phyloP scores from a whole-genome alignment of 2,329 filamentous ascomycete species.

The Trichoderma atroviride region DNA sequence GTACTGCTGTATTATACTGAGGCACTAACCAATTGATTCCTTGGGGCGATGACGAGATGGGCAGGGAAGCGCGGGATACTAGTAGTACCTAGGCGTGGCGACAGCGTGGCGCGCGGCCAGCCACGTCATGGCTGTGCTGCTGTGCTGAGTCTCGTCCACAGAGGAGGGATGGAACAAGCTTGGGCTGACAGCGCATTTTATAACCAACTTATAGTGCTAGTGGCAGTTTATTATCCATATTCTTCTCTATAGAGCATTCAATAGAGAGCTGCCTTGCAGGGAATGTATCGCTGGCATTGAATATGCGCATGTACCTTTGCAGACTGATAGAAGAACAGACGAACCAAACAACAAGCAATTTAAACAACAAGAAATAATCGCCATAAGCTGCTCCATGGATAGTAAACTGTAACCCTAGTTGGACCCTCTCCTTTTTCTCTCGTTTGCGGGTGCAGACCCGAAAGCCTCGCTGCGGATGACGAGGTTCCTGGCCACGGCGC shows the following conservation, averaged over 20 bases:
- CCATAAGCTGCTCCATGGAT: too few relatives aligned
- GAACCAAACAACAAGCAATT: too few relatives aligned
- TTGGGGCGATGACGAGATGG: not conserved
- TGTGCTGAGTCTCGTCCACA: constrained; percentile 11
- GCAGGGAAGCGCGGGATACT: not conserved
- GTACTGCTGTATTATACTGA: too few relatives aligned
- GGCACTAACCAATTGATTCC: too few relatives aligned
- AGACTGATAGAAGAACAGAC: too few relatives aligned
- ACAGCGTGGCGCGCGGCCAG: constrained; percentile 29
- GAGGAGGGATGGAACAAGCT: not conserved
- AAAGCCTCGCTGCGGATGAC: constrained; percentile 8
- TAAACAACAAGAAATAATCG: not conserved
- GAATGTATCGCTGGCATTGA: too few relatives aligned
- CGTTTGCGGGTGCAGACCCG: not conserved
- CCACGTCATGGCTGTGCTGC: constrained; percentile 25
- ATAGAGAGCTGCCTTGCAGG: not conserved
- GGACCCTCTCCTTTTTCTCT: not conserved
- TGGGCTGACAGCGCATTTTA: not conserved
- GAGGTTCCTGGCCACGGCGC: not conserved
- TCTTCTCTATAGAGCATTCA: not conserved
- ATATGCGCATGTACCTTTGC: too few relatives aligned
- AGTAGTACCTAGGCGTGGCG: not conserved
- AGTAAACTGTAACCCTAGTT: not conserved
- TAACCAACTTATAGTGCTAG: not conserved
- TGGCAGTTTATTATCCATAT: not conserved